Evolutionary conservation across 2,329 filamentous ascomycete species (phyloP).

Genomic region (Cytospora piceicola): DNA sequence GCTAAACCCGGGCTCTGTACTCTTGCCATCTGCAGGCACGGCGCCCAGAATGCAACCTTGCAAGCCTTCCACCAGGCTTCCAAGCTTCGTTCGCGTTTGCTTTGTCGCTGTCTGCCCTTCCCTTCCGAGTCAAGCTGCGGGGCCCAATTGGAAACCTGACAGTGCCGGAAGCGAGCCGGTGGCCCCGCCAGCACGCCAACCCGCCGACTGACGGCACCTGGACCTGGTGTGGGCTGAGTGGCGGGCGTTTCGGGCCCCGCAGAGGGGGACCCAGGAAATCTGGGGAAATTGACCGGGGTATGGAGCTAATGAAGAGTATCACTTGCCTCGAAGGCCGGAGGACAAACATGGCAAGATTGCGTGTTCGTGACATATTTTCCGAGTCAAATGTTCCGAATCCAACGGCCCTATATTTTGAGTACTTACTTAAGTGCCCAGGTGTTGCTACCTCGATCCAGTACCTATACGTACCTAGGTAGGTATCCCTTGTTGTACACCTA

Average conservation of each 20-base stretch:
- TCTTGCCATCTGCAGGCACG: background rate
- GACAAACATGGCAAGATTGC: background rate
- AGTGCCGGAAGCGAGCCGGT: background rate
- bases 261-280: slow-evolving; percentile 3
- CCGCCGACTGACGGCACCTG: background rate
- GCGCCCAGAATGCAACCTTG: background rate
- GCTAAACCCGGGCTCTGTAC: too few species aligned
- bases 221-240: background rate
- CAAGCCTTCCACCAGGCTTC: background rate
- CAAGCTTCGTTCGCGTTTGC: too few species aligned
- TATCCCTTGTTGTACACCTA: too few species aligned
- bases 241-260: background rate
- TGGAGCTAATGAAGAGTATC: background rate
- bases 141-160: background rate
- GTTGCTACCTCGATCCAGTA: too few species aligned
- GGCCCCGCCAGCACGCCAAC: slow-evolving; percentile 1
- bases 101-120: background rate
- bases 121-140: background rate
- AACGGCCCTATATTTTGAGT: too few species aligned
- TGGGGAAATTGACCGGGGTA: slow-evolving; percentile 21
- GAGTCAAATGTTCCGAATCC: too few species aligned
- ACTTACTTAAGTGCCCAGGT: too few species aligned
- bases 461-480: too few species aligned
- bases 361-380: too few species aligned
- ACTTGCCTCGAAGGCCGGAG: background rate